Base-by-base conservation (phyloP, 306 rosid genomes). In the Dryas octopetala region DNA sequence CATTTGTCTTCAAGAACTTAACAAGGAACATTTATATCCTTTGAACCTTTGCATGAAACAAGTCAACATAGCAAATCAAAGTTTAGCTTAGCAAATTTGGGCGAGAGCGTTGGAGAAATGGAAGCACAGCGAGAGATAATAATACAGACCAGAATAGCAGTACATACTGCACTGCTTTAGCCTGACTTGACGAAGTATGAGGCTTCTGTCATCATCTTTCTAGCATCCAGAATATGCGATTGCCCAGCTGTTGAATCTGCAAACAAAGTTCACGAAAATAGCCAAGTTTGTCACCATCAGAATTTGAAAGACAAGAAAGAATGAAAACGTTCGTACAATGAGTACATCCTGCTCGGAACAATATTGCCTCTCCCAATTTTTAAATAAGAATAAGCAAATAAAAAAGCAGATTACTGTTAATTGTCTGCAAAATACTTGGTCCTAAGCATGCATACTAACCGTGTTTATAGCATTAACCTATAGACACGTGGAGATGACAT, bases 211-310 rank as follows among this genome's bases (percentile, higher is more conserved):
- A 19, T 4, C 48, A 55, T 71, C 53, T 17, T 40, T n/a, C 12
- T 41, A 53, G 51, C n/a, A 17, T 23, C 63, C 51, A 14, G 12
- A 45, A 40, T 32, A 40, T 55, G 45, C 32, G 61, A 17, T 28
- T 43, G 65, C 19, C 11, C 14, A 19, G 75, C 14, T n/a, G 51
- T 41, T n/a, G 40, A 52, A 52, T 70, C 62, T 52, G 63, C 74
- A 66, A 17, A 66, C 43, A 44, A 64, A 64, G 67, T 40, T 62
- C 68, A 67, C 23, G 44, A 45, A 13, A 13, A 0, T 38, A 32
- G 26, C 38, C 14, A 9, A 32, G 38, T 32, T 32, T 32, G 38
- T 32, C 38, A 9, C 3, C 11, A 66, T 19, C 23, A 68, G 16
- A 66, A 66, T 2, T 49, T 26, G 19, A 32, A 2, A 32, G 3